These are phyloP conservation scores for Olyra latifolia DNA, from an alignment of 176 grass and related monocot genomes.

Conservation along the genomic window DNA sequence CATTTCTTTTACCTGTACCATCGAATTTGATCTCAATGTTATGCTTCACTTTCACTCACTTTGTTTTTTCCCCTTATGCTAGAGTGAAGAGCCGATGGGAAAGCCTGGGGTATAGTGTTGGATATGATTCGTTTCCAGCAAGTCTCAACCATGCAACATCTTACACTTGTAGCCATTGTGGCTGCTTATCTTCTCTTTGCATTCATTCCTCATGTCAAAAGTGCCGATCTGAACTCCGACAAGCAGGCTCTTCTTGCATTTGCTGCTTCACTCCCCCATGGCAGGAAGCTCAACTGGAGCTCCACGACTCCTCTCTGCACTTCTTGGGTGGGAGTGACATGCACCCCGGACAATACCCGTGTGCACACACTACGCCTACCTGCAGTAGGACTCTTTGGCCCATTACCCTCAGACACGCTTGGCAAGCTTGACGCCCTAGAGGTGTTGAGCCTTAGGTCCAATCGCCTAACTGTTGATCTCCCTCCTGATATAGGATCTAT, in stretches of 20 bases:
- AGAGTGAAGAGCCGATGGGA: slow-evolving; percentile 36
- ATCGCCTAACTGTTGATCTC: slow-evolving; percentile 76
- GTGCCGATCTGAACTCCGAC: slow-evolving; percentile 79
- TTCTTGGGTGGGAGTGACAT: slow-evolving; percentile 85
- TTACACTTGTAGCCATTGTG: slow-evolving; percentile 30
- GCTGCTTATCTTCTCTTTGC: slow-evolving; percentile 48
- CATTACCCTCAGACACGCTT: slow-evolving; percentile 73
- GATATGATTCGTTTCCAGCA: slow-evolving; percentile 25
- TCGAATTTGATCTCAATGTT: slow-evolving; percentile 1
- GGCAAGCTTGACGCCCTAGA: slow-evolving; percentile 90
- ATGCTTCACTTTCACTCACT: slow-evolving; percentile 8
- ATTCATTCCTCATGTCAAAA: slow-evolving; percentile 40
- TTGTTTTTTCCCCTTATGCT: slow-evolving; percentile 11
- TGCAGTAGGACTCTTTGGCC: slow-evolving; percentile 80
- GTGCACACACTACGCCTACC: slow-evolving; percentile 74
- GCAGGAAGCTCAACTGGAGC: slow-evolving; percentile 90
- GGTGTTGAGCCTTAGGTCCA: slow-evolving; percentile 89
- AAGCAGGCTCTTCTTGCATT: slow-evolving; percentile 87
- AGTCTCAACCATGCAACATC: slow-evolving; percentile 46
- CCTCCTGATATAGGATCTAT: slow-evolving; percentile 87
- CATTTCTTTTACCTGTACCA: background rate
- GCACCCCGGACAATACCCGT: slow-evolving; percentile 64
- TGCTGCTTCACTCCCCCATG: slow-evolving; percentile 76
- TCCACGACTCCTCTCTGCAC: slow-evolving; percentile 63
- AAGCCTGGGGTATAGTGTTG: slow-evolving; percentile 10